Conservation (phyloP, 106 monocot genomes). For the Allium sativum region DNA sequence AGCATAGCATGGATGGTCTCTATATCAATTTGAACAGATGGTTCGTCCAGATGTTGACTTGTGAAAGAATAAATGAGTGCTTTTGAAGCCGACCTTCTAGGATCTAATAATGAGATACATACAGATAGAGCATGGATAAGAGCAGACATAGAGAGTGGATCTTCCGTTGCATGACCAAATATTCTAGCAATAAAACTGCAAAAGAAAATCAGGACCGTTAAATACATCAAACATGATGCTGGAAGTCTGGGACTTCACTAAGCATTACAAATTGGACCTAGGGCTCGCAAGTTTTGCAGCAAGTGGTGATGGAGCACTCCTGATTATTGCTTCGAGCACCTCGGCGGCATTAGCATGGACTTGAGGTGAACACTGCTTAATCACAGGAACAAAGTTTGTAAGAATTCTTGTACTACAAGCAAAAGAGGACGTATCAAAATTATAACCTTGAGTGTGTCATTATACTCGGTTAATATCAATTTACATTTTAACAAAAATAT, state of each 20-base stretch:
- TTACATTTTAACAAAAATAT: neutral
- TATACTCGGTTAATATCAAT: no score
- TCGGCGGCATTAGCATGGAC: constrained; percentile 82
- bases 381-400: neutral
- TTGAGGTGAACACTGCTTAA: constrained; percentile 52
- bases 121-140: constrained; percentile 50
- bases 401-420: neutral
- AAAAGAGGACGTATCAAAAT: neutral
- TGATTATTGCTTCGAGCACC: constrained; percentile 57
- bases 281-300: constrained; percentile 46
- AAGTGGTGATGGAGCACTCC: constrained; percentile 53
- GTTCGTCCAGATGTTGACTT: constrained; percentile 39
- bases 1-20: constrained; percentile 48
- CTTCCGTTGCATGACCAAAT: constrained; percentile 39
- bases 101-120: constrained; percentile 51
- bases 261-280: constrained; percentile 17
- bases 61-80: constrained; percentile 28
- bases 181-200: constrained; percentile 50
- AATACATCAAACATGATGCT: neutral
- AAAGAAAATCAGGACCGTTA: neutral
- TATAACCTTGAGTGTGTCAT: no score
- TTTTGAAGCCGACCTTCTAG: constrained; percentile 41
- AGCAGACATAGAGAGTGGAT: constrained; percentile 30
- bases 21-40: constrained; percentile 30
- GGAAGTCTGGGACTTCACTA: neutral